A percentile compares a stretch with the other conserved stretches of the same genome.
phyloP scores from a whole-genome alignment of 2,329 filamentous ascomycete genomes.

The Aaosphaeria arxii region DNA sequence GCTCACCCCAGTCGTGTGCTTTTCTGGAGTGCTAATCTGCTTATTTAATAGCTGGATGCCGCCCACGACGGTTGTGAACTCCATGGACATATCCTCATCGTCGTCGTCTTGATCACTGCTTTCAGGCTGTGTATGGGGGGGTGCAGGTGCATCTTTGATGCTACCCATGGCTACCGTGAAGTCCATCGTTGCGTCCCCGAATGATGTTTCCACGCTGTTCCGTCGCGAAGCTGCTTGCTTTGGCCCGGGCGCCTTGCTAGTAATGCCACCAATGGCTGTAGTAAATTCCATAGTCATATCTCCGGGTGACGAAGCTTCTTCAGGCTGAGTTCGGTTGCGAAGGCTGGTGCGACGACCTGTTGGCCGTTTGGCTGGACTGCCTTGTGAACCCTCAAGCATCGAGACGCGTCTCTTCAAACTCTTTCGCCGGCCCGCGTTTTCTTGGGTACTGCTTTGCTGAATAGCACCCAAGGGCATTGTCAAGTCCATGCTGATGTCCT shows the following conservation, averaged over 20 bases:
- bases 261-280: constrained; percentile 36
- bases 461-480: constrained; percentile 55
- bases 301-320: constrained; percentile 33
- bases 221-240: constrained; percentile 13
- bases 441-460: constrained; percentile 28
- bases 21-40: constrained; percentile 3
- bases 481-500: constrained; percentile 55
- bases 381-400: constrained; percentile 33
- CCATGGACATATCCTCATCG: constrained; percentile 52
- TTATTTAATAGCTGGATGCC: constrained; percentile 35
- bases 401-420: constrained; percentile 46
- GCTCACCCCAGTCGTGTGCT: constrained; percentile 4
- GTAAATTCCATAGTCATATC: constrained; percentile 42
- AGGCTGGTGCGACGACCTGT: constrained; percentile 33
- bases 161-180: constrained; percentile 38
- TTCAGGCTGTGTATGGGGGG: neutral
- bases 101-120: constrained; percentile 2
- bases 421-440: constrained; percentile 26
- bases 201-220: constrained; percentile 21
- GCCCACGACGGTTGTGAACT: constrained; percentile 49
- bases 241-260: constrained; percentile 9
- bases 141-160: constrained; percentile 20
- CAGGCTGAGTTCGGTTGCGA: constrained; percentile 35
- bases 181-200: constrained; percentile 39
- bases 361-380: constrained; percentile 35